Percentiles rank a stretch among this genome's conserved stretches.
These are phyloP conservation scores for Xylaria sp. DNA, from an alignment of 2,329 filamentous ascomycete genomes.

Conservation along the genomic window DNA sequence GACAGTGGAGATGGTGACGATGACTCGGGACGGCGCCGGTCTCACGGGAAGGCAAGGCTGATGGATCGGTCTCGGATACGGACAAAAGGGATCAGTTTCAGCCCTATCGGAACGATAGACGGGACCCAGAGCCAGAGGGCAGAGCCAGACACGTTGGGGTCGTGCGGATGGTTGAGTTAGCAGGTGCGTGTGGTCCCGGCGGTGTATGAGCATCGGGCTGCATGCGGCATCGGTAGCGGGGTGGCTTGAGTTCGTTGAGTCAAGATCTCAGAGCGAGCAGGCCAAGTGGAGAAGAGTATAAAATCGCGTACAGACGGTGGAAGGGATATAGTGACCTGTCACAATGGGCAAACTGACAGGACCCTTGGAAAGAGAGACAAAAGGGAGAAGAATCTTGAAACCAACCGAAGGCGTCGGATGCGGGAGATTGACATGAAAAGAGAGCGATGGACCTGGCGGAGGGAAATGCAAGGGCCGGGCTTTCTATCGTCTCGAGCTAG, in stretches of 20 bases:
- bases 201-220: conserved; percentile 27
- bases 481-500: conserved; percentile 16
- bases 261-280: conserved; percentile 16
- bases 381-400: conserved; percentile 23
- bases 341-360: conserved; percentile 18
- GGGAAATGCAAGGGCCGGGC: conserved; percentile 31
- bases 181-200: conserved; percentile 22
- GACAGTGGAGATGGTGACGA: conserved; percentile 29
- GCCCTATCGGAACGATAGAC: conserved; percentile 37
- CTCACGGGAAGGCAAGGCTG: conserved; percentile 28
- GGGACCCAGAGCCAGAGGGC: conserved; percentile 21
- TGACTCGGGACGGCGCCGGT: conserved; percentile 35
- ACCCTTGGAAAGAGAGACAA: conserved; percentile 19
- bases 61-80: conserved; percentile 38
- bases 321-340: conserved; percentile 28
- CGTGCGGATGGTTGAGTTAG: conserved; percentile 21
- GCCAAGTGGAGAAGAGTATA: conserved; percentile 23
- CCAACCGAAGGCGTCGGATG: conserved; percentile 31
- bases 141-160: no score
- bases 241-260: conserved; percentile 11
- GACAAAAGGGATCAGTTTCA: conserved; percentile 32
- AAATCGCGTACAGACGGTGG: conserved; percentile 12
- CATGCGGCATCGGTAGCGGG: conserved; percentile 31
- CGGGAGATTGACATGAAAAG: conserved; percentile 32
- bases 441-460: conserved; percentile 24